Percentiles rank a stretch among this genome's conserved stretches.
Evolutionary conservation across 768 basidiomycete species (phyloP).

Genomic region (Asterophora parasitica): DNA sequence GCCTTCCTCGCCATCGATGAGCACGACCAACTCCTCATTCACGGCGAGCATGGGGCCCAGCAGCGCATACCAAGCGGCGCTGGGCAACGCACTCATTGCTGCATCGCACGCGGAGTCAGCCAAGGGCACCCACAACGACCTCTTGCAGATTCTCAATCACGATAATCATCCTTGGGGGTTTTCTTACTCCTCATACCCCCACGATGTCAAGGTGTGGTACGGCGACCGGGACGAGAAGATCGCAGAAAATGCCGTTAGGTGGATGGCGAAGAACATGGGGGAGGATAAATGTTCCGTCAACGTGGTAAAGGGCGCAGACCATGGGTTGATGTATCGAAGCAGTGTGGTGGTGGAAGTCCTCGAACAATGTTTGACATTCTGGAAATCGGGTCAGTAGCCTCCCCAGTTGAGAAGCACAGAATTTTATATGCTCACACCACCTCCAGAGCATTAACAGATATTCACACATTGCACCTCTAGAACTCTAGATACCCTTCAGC

Average conservation of each 20-base stretch:
- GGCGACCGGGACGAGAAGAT: constrained; percentile 94
- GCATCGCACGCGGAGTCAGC: constrained; percentile 95
- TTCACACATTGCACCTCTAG: no score
- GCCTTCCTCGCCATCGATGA: constrained; percentile 50
- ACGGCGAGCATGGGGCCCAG: constrained; percentile 26
- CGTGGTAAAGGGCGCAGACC: constrained; percentile 85
- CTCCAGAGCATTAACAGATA: background rate
- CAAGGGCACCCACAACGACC: constrained; percentile 85
- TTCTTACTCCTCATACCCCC: constrained; percentile 75
- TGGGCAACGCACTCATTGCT: constrained; percentile 88
- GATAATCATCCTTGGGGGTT: constrained; percentile 89
- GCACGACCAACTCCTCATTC: constrained; percentile 34
- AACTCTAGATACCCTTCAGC: background rate
- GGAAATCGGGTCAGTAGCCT: constrained; percentile 31
- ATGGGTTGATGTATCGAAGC: constrained; percentile 90
- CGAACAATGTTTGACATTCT: constrained; percentile 60
- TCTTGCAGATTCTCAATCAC: constrained; percentile 88
- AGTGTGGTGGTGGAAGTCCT: constrained; percentile 82
- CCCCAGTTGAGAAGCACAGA: background rate
- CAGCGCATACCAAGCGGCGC: constrained; percentile 55
- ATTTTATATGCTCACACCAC: background rate
- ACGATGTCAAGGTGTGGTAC: constrained; percentile 83
- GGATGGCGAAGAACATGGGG: constrained; percentile 88
- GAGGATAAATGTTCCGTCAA: constrained; percentile 70
- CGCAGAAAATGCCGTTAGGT: constrained; percentile 81